phyloP scores from a whole-genome alignment of 2,329 filamentous ascomycete species.

The Fusarium gaditjirri region DNA sequence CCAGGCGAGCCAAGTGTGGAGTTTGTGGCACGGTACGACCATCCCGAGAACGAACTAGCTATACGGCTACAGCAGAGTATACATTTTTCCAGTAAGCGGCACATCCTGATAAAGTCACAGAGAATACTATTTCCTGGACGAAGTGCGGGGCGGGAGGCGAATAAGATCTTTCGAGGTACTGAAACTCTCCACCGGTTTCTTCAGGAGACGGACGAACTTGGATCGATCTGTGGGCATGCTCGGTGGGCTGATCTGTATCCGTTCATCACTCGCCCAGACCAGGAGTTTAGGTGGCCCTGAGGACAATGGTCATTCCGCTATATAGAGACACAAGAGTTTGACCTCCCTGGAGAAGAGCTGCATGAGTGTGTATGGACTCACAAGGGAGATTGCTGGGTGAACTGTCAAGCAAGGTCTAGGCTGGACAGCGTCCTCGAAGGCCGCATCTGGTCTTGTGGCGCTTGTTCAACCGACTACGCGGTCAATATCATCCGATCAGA shows the following conservation, averaged over 20 bases:
- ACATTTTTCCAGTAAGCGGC: background rate
- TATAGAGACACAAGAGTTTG: background rate
- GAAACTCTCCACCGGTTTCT: background rate
- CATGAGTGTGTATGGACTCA: background rate
- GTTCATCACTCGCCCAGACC: background rate
- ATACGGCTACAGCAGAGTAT: background rate
- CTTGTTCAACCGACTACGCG: background rate
- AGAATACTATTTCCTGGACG: background rate
- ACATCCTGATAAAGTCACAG: background rate
- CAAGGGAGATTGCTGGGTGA: background rate
- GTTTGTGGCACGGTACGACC: background rate
- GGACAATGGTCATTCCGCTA: background rate
- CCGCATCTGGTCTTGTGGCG: background rate
- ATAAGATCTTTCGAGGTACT: too few species aligned
- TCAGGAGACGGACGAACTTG: background rate
- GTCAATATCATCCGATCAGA: background rate
- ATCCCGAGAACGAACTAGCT: rapidly evolving
- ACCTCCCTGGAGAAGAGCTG: rapidly evolving
- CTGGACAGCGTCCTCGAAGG: background rate
- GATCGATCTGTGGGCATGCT: background rate
- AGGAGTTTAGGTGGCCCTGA: background rate
- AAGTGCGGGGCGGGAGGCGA: rapidly evolving
- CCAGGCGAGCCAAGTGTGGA: rapidly evolving
- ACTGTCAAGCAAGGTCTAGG: background rate
- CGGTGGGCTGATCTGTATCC: background rate